phyloP scores from a whole-genome alignment of 306 rosid genomes.

The Castanea crenata region DNA sequence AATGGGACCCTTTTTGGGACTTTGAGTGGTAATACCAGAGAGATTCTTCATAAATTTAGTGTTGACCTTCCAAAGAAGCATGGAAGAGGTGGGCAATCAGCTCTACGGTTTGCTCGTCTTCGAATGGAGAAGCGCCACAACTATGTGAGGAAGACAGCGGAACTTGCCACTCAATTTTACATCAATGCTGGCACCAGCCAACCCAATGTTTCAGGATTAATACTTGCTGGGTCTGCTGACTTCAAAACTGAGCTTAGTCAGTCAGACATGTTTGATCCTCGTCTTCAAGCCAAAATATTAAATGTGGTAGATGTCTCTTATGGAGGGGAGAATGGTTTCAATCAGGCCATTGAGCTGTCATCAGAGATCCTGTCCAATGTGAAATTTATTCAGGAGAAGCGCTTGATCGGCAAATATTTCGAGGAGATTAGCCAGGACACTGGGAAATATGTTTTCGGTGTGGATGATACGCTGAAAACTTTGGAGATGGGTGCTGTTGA shows the following conservation, averaged over 20 bases:
- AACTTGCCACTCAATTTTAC: constrained; percentile 82
- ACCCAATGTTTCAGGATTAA: constrained; percentile 86
- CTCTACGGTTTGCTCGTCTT: constrained; percentile 87
- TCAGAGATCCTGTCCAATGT: constrained; percentile 77
- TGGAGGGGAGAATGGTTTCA: constrained; percentile 88
- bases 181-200: constrained; percentile 89
- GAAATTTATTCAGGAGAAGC: constrained; percentile 86
- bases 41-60: constrained; percentile 81
- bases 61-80: constrained; percentile 90
- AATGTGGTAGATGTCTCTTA: constrained; percentile 89
- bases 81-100: constrained; percentile 96
- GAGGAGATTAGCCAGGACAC: constrained; percentile 95
- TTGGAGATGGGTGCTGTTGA: constrained; percentile 94
- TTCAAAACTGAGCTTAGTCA: constrained; percentile 92
- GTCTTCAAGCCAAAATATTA: constrained; percentile 76
- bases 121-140: constrained; percentile 91
- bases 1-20: constrained; percentile 92
- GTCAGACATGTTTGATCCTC: constrained; percentile 93
- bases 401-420: constrained; percentile 76
- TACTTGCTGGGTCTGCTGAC: constrained; percentile 91
- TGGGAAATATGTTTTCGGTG: constrained; percentile 85
- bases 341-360: constrained; percentile 84
- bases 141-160: constrained; percentile 89
- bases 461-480: constrained; percentile 83
- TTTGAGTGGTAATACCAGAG: constrained; percentile 82